Evolutionary conservation across 306 rosid species (phyloP).

Genomic region (Glycine tomentella): DNA sequence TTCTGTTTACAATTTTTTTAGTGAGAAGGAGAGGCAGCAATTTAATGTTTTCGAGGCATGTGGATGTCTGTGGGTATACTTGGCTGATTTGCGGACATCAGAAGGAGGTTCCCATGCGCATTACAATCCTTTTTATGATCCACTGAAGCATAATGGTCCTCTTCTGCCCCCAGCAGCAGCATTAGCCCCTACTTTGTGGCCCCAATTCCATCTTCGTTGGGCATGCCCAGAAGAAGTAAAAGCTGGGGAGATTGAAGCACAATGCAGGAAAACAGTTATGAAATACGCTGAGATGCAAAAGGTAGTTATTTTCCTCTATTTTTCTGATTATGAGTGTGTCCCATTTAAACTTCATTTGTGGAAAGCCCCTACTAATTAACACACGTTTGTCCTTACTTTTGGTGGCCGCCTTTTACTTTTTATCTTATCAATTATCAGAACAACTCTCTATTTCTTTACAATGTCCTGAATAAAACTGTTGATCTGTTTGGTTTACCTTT

Average conservation of each 20-base stretch:
- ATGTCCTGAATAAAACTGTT: constrained; percentile 33
- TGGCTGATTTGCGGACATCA: constrained; percentile 74
- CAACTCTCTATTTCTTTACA: constrained; percentile 13
- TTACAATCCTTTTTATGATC: constrained; percentile 83
- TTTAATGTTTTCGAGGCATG: constrained; percentile 75
- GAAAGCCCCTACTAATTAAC: too few species aligned
- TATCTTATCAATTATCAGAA: constrained; percentile 36
- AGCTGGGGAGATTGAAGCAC: constrained; percentile 78
- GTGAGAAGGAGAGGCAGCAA: constrained; percentile 92
- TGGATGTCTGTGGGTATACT: constrained; percentile 93
- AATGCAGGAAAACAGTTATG: constrained; percentile 67
- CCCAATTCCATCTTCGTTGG: constrained; percentile 95
- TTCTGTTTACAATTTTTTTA: constrained; percentile 52
- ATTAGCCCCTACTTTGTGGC: constrained; percentile 95
- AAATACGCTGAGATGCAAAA: constrained; percentile 73
- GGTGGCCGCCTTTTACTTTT: background rate
- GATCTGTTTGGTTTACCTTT: constrained; percentile 6
- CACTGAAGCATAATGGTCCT: constrained; percentile 61
- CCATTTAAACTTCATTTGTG: background rate
- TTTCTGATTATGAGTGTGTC: constrained; percentile 27
- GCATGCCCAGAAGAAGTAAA: constrained; percentile 88
- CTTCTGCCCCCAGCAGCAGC: constrained; percentile 95
- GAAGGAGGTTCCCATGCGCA: constrained; percentile 80
- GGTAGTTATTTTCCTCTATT: constrained; percentile 61
- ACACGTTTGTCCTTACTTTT: background rate